A percentile compares a stretch with the other conserved stretches of the same genome.
Conservation (phyloP, 2,329 filamentous ascomycete genomes). For the Ascocoryne sarcoides region DNA sequence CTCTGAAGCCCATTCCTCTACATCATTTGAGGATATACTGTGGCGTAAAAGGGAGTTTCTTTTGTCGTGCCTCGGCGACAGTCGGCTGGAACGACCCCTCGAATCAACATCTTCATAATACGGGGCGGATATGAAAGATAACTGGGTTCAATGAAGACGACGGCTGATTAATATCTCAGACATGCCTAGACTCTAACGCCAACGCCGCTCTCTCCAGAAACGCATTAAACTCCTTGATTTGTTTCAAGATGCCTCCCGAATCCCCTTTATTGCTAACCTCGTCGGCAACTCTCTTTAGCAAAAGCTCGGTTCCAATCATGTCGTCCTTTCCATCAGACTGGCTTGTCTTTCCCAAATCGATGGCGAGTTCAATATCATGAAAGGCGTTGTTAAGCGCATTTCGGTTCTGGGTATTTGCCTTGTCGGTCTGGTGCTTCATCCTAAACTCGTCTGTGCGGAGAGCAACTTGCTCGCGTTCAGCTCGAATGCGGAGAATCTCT, state of each 20-base stretch:
- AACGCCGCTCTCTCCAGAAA: constrained; percentile 53
- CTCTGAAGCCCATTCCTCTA: too few species aligned
- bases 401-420: constrained; percentile 41
- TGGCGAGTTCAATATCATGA: constrained; percentile 53
- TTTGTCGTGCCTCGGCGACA: too few species aligned
- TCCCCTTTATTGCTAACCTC: constrained; percentile 42
- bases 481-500: constrained; percentile 49
- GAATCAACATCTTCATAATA: too few species aligned
- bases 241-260: constrained; percentile 44
- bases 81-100: too few species aligned
- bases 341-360: constrained; percentile 40
- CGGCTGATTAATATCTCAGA: too few species aligned
- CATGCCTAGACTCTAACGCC: constrained; percentile 38
- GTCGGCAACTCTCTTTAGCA: constrained; percentile 45
- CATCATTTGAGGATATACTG: too few species aligned
- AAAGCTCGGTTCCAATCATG: constrained; percentile 47
- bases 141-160: too few species aligned
- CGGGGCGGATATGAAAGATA: too few species aligned
- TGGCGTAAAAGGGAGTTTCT: too few species aligned
- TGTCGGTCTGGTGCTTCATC: constrained; percentile 47
- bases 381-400: constrained; percentile 45
- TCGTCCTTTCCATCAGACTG: constrained; percentile 41
- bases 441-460: constrained; percentile 56
- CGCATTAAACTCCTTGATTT: constrained; percentile 53
- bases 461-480: constrained; percentile 53